A percentile compares a stretch with the other conserved stretches of the same genome.
Conservation (phyloP, 768 basidiomycete genomes). For the Boletellus sp. region DNA sequence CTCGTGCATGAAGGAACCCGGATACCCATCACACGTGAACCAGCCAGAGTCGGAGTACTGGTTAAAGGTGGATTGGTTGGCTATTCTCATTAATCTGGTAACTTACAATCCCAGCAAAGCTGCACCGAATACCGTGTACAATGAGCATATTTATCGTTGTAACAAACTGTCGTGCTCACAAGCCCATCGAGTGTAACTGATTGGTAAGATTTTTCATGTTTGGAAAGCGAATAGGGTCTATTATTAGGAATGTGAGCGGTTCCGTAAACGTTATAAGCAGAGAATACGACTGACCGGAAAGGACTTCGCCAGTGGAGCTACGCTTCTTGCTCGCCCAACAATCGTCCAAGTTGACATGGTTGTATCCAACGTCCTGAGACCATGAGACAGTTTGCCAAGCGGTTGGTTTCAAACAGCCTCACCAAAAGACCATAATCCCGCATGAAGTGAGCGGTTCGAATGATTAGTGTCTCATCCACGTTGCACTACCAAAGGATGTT, state of each 20-base stretch:
- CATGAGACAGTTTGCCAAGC: conserved; percentile 2
- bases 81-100: background rate
- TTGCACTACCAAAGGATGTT: conserved; percentile 43
- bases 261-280: background rate
- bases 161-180: conserved; percentile 37
- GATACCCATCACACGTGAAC: conserved; percentile 59
- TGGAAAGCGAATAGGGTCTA: conserved; percentile 50
- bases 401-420: background rate
- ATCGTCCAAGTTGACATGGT: conserved; percentile 59
- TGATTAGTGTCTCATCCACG: conserved; percentile 49
- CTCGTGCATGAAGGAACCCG: conserved; percentile 61
- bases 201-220: conserved; percentile 55
- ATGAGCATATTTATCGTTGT: background rate
- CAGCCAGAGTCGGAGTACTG: conserved; percentile 68
- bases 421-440: conserved; percentile 51
- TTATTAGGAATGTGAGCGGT: background rate
- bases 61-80: background rate
- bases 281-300: conserved; percentile 41
- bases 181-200: conserved; percentile 50
- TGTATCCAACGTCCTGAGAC: conserved; percentile 52
- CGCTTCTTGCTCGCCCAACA: conserved; percentile 59
- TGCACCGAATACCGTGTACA: conserved; percentile 20
- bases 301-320: conserved; percentile 47
- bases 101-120: conserved; percentile 60
- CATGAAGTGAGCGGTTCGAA: conserved; percentile 50